Percentiles rank a stretch among this genome's conserved stretches.
Evolutionary conservation across 495 filamentous ascomycete species (phyloP).

Genomic region (Daldinia grandis): DNA sequence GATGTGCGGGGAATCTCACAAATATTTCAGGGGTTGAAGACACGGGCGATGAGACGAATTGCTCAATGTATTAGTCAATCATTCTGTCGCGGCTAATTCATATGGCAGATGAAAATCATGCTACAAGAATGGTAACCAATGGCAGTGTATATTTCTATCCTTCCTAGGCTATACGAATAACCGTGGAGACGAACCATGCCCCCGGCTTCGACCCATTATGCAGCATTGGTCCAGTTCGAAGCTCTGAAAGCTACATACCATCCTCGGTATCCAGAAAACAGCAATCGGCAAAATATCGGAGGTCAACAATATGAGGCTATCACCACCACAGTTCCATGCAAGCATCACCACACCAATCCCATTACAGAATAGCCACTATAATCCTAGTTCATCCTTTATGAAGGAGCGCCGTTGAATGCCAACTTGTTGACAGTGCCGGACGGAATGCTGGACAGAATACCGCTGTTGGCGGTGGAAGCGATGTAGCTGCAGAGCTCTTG

Average conservation of each 20-base stretch:
- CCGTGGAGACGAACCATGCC: slow-evolving; percentile 20
- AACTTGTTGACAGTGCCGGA: slow-evolving; percentile 58
- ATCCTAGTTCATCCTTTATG: slow-evolving; percentile 26
- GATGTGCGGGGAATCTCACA: slow-evolving; percentile 15
- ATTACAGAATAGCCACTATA: not conserved
- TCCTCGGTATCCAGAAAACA: not conserved
- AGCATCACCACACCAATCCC: not conserved
- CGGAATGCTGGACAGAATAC: slow-evolving; percentile 50
- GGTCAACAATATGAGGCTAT: not conserved
- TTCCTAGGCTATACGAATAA: slow-evolving; percentile 39
- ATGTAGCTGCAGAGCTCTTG: slow-evolving; percentile 57
- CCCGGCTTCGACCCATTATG: slow-evolving; percentile 12
- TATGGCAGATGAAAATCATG: slow-evolving; percentile 16
- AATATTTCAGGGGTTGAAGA: slow-evolving; percentile 10
- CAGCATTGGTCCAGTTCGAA: not conserved
- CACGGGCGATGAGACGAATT: slow-evolving; percentile 9
- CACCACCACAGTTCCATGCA: not conserved
- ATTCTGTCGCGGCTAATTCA: slow-evolving; percentile 36
- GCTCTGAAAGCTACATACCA: not conserved
- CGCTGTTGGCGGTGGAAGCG: slow-evolving; percentile 45
- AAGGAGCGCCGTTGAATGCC: slow-evolving; percentile 61
- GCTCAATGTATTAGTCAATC: slow-evolving; percentile 29
- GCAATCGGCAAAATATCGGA: not conserved
- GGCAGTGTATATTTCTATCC: slow-evolving; percentile 24
- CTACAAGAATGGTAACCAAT: slow-evolving; percentile 12